Conservation (phyloP, 106 monocot genomes). For the Allium cepa region DNA sequence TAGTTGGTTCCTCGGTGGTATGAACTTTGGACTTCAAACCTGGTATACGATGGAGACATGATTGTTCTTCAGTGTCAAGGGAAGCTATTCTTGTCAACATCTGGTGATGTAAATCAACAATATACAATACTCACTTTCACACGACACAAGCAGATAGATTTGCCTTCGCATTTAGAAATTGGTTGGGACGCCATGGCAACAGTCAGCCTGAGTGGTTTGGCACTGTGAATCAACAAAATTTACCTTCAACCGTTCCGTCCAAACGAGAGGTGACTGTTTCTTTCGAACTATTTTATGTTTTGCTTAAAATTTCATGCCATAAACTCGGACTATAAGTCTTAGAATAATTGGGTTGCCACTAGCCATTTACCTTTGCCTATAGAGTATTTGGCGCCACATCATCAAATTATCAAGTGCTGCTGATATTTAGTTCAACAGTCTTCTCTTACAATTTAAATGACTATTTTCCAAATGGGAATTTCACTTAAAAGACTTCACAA, state of each 20-base stretch:
- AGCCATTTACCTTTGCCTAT: too few relatives aligned
- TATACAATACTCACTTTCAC: constrained; percentile 90
- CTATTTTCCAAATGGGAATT: too few relatives aligned
- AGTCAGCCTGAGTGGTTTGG: constrained; percentile 94
- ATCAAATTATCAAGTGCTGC: too few relatives aligned
- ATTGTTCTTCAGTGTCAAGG: constrained; percentile 97
- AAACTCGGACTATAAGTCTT: too few relatives aligned
- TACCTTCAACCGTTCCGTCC: constrained; percentile 80
- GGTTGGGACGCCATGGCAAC: constrained; percentile 77
- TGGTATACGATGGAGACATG: constrained; percentile 98
- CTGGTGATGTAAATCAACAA: constrained; percentile 70
- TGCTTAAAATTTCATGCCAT: too few relatives aligned
- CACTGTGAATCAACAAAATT: constrained; percentile 28
- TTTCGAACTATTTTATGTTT: too few relatives aligned
- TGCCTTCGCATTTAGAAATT: constrained; percentile 72
- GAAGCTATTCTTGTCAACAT: constrained; percentile 71
- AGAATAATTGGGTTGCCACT: too few relatives aligned
- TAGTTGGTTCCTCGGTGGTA: constrained; percentile 83
- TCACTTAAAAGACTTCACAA: too few relatives aligned
- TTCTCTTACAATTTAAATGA: too few relatives aligned
- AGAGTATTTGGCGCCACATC: too few relatives aligned
- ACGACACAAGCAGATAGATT: constrained; percentile 80
- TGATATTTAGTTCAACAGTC: too few relatives aligned
- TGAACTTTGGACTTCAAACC: constrained; percentile 89
- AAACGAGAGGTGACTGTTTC: constrained; percentile 50